Conservation (phyloP, 2,329 filamentous ascomycete species). For the Ophiostoma sp. region DNA sequence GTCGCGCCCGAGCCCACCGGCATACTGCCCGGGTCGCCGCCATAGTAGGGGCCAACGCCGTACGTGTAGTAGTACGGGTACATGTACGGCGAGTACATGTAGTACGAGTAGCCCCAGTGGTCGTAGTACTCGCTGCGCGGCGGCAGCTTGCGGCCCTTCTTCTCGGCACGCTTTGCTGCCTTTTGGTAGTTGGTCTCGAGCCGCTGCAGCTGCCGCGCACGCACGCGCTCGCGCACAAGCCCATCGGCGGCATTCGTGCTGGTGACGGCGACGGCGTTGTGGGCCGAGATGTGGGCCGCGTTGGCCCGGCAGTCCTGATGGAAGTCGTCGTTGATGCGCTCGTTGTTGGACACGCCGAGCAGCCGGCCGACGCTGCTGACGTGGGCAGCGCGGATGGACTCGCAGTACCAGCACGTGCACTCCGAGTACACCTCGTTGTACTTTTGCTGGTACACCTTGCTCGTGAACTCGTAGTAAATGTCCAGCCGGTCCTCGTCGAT, state of each 20-base stretch:
- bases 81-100: conserved; percentile 14
- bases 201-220: conserved; percentile 5
- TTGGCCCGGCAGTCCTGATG: conserved; percentile 46
- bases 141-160: conserved; percentile 12
- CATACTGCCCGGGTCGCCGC: conserved; percentile 1
- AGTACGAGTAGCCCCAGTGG: conserved; percentile 15
- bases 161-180: conserved; percentile 13
- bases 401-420: conserved; percentile 82
- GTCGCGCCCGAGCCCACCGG: background rate
- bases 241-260: background rate
- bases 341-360: conserved; percentile 43
- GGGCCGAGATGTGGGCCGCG: conserved; percentile 65
- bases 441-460: conserved; percentile 59
- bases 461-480: conserved; percentile 65
- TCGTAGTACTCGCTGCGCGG: conserved; percentile 15
- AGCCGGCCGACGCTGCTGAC: conserved; percentile 42
- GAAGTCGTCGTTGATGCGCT: conserved; percentile 43
- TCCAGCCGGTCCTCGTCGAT: conserved; percentile 62
- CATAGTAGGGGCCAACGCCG: conserved; percentile 9
- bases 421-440: conserved; percentile 65
- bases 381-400: conserved; percentile 56
- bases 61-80: conserved; percentile 7
- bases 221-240: background rate
- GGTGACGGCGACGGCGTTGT: conserved; percentile 54
- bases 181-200: conserved; percentile 15